These are phyloP conservation scores for Themeda triandra DNA, from an alignment of 176 grass and related monocot genomes.

Conservation along the genomic window DNA sequence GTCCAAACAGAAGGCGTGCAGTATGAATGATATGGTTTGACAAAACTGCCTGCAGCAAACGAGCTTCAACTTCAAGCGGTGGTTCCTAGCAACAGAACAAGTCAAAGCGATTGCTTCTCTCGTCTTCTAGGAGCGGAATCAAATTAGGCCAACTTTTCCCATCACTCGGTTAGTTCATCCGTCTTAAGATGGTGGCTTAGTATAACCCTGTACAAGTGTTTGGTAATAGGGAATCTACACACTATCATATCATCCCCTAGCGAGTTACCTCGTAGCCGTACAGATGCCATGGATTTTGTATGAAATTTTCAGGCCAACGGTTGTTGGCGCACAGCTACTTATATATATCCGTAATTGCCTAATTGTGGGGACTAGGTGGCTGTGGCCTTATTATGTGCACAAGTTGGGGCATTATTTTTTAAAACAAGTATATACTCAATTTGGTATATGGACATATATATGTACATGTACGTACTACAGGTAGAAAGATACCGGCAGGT, in stretches of 20 bases:
- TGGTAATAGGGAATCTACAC: not conserved
- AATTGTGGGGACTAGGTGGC: not conserved
- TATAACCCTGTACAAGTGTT: not conserved
- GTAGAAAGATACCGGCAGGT: not conserved
- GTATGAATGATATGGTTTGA: not conserved
- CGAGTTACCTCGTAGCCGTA: not conserved
- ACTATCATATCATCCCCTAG: not conserved
- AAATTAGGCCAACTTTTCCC: not conserved
- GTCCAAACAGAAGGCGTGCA: too few relatives aligned
- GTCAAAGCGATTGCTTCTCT: not conserved
- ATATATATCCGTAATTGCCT: too few relatives aligned
- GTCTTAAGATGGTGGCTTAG: conserved; percentile 1
- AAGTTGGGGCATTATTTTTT: not conserved
- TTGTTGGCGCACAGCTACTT: not conserved
- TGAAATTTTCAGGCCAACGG: not conserved
- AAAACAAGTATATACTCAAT: conserved; percentile 16
- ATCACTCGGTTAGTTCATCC: not conserved
- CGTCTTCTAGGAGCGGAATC: not conserved
- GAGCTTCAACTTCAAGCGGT: not conserved
- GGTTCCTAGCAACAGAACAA: not conserved
- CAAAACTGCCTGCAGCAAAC: not conserved
- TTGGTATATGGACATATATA: not conserved
- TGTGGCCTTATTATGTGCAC: not conserved
- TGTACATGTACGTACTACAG: not conserved
- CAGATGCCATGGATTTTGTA: not conserved